A percentile compares a stretch with the other conserved stretches of the same genome.
Conservation (phyloP, 2,329 filamentous ascomycete species). For the Penicillium sp. region DNA sequence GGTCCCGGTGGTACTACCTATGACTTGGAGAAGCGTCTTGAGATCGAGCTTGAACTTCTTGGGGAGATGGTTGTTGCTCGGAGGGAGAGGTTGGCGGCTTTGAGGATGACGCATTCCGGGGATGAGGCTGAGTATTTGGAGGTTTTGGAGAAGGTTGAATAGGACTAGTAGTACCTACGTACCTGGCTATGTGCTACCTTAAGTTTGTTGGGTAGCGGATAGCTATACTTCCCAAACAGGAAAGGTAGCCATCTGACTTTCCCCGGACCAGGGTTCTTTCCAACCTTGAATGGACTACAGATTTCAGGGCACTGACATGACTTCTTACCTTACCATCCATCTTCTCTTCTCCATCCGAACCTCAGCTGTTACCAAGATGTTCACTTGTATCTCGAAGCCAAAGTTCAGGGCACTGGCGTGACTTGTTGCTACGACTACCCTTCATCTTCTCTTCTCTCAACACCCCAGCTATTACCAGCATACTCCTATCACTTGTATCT, state of each 20-base stretch:
- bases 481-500: too few species aligned
- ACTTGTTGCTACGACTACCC: too few species aligned
- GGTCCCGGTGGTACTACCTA: background rate
- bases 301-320: too few species aligned
- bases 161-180: background rate
- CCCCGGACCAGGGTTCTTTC: background rate
- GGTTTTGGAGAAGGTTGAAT: background rate
- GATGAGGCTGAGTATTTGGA: background rate
- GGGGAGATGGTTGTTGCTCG: background rate
- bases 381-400: background rate
- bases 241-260: background rate
- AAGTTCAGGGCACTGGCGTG: too few species aligned
- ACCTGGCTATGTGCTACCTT: background rate
- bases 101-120: background rate
- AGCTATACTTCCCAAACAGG: background rate
- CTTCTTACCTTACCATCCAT: background rate
- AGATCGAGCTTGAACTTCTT: slow-evolving; percentile 2
- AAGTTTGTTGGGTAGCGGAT: background rate
- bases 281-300: background rate
- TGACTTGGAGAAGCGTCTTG: background rate
- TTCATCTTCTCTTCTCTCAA: too few species aligned
- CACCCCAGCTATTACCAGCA: too few species aligned
- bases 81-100: background rate
- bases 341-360: background rate
- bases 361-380: background rate